phyloP scores from a whole-genome alignment of 768 basidiomycete genomes.

The Calocybe indica region DNA sequence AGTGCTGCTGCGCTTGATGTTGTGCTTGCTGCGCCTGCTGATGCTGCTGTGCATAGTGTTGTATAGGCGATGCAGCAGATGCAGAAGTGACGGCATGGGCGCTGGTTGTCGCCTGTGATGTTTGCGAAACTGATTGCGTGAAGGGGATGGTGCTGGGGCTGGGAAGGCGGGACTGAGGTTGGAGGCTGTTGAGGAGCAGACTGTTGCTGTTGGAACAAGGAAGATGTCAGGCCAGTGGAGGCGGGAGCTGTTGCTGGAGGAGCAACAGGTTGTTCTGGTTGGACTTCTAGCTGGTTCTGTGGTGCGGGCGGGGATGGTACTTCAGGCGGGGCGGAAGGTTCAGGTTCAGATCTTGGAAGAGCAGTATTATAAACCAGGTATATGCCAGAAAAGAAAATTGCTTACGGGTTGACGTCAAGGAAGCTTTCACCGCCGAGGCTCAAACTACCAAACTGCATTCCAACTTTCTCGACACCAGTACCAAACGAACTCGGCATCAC shows the following conservation, averaged over 20 bases:
- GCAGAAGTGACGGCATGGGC: slow-evolving; percentile 21
- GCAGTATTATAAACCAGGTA: slow-evolving; percentile 2
- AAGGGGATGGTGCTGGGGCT: slow-evolving; percentile 27
- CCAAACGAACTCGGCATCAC: slow-evolving; percentile 73
- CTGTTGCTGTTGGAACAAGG: slow-evolving; percentile 43
- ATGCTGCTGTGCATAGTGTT: slow-evolving; percentile 35
- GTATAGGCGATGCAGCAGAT: slow-evolving; percentile 30
- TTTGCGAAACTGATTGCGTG: slow-evolving; percentile 23
- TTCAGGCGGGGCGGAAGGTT: slow-evolving; percentile 27
- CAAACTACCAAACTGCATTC: slow-evolving; percentile 88
- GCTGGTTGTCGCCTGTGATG: slow-evolving; percentile 20
- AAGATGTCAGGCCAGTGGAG: slow-evolving; percentile 29
- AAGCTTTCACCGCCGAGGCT: slow-evolving; percentile 65
- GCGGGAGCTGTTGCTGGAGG: slow-evolving; percentile 35
- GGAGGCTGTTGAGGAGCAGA: slow-evolving; percentile 24
- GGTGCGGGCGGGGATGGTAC: slow-evolving; percentile 28
- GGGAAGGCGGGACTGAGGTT: slow-evolving; percentile 16
- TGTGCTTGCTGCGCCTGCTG: slow-evolving; percentile 22
- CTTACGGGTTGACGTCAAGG: slow-evolving; percentile 40
- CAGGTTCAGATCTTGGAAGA: slow-evolving; percentile 25
- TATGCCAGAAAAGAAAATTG: too few species aligned
- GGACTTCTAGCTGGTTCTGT: slow-evolving; percentile 17
- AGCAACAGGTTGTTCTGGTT: slow-evolving; percentile 27
- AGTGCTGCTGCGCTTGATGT: slow-evolving; percentile 16
- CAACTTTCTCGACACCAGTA: slow-evolving; percentile 64